Evolutionary conservation across 768 basidiomycete genomes (phyloP).

Genomic region (Saitozyma podzolica): DNA sequence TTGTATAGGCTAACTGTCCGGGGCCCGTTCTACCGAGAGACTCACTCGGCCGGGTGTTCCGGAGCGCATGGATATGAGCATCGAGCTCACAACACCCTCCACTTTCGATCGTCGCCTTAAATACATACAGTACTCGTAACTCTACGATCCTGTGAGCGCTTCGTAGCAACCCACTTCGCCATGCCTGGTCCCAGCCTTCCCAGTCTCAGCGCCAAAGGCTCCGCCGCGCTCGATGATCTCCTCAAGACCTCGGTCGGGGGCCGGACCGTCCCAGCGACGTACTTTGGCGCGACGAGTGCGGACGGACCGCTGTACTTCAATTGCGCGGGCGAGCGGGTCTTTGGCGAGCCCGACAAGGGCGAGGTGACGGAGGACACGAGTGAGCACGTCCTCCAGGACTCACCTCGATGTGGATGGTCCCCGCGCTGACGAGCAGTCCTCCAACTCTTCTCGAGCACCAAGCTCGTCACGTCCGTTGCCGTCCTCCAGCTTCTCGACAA

Average conservation of each 20-base stretch:
- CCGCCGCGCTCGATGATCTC: conserved; percentile 1
- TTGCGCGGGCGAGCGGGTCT: conserved; percentile 8
- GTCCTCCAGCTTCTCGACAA: conserved; percentile 14
- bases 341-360: conserved; percentile 10
- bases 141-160: neutral
- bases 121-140: no score
- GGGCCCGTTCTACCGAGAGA: no score
- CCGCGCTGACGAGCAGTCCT: conserved; percentile 4
- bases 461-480: conserved; percentile 20
- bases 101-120: no score
- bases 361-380: conserved; percentile 13
- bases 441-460: conserved; percentile 23
- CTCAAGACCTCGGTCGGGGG: conserved; percentile 1
- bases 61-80: no score
- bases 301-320: conserved; percentile 13
- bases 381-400: conserved; percentile 1
- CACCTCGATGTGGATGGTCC: neutral
- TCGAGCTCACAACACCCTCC: no score
- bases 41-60: no score
- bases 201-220: neutral
- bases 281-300: conserved; percentile 18
- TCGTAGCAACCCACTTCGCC: no score
- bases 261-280: conserved; percentile 11
- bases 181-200: neutral
- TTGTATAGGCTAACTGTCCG: no score